These are phyloP conservation scores for Puccinia brachypodii DNA, from an alignment of 1,284 basidiomycete species.

Conservation along the genomic window DNA sequence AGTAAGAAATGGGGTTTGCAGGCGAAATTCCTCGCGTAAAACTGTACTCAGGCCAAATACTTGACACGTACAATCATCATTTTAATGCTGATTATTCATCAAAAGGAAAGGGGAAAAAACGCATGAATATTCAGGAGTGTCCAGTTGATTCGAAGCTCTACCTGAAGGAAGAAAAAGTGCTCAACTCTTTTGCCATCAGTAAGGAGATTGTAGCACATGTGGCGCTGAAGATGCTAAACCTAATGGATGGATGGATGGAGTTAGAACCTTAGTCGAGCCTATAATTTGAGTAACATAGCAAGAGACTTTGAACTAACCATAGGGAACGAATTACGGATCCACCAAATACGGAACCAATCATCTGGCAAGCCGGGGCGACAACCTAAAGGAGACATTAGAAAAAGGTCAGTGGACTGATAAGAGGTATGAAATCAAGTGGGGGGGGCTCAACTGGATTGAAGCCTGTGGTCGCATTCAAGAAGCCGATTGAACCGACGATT, in stretches of 20 bases:
- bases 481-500: constrained; percentile 46
- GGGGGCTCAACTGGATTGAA: constrained; percentile 46
- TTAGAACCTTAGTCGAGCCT: background rate
- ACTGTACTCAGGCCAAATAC: background rate
- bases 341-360: constrained; percentile 48
- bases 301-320: constrained; percentile 5
- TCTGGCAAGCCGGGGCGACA: constrained; percentile 48
- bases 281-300: background rate
- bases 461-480: constrained; percentile 46
- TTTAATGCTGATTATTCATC: constrained; percentile 28
- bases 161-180: background rate
- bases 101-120: background rate
- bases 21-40: background rate
- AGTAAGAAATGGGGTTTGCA: background rate
- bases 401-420: background rate
- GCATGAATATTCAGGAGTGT: background rate
- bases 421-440: background rate
- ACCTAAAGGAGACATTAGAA: constrained; percentile 9
- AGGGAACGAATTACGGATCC: constrained; percentile 48
- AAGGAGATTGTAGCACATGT: constrained; percentile 47
- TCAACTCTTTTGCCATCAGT: constrained; percentile 46
- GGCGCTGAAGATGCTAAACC: constrained; percentile 47
- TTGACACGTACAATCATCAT: constrained; percentile 46
- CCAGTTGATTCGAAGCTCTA: background rate
- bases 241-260: background rate